Evolutionary conservation across 2,329 filamentous ascomycete genomes (phyloP).

Genomic region (Diaporthe vexans): DNA sequence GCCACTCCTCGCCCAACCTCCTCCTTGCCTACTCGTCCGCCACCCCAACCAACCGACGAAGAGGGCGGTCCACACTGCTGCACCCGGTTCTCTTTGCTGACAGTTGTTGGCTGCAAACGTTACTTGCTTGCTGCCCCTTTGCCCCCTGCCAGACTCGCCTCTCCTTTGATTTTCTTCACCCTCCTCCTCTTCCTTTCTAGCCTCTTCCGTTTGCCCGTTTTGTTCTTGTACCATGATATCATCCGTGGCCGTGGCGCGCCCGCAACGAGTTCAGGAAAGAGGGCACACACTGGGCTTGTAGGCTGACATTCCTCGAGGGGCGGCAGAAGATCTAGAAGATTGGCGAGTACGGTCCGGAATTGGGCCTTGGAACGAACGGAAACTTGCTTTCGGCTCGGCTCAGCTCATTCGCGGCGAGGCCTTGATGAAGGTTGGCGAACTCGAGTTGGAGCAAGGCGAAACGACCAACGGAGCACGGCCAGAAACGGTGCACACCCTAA

Average conservation of each 20-base stretch:
- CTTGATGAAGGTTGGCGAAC: constrained; percentile 17
- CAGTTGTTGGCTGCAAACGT: constrained; percentile 22
- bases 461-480: not conserved
- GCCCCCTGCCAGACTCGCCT: constrained; percentile 7
- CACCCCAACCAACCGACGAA: not conserved
- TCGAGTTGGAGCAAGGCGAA: constrained; percentile 18
- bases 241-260: constrained; percentile 8
- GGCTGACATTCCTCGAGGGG: constrained; percentile 32
- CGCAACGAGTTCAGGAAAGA: not conserved
- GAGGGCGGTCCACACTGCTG: constrained; percentile 6
- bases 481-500: constrained; percentile 28
- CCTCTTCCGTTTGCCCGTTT: constrained; percentile 1
- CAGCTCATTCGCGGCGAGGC: constrained; percentile 26
- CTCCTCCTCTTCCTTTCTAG: not conserved
- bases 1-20: not conserved
- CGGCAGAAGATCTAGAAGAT: constrained; percentile 30
- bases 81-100: constrained; percentile 7
- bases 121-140: constrained; percentile 1
- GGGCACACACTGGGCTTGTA: constrained; percentile 1
- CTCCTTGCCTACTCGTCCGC: not conserved
- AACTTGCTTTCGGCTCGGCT: constrained; percentile 22
- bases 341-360: constrained; percentile 15
- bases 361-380: constrained; percentile 27
- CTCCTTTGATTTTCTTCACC: not conserved
- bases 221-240: constrained; percentile 28